Evolutionary conservation across 148 eudicot species (phyloP), one percentile per base, ranked within the genome.

Genomic region (Diospyros lotus): DNA sequence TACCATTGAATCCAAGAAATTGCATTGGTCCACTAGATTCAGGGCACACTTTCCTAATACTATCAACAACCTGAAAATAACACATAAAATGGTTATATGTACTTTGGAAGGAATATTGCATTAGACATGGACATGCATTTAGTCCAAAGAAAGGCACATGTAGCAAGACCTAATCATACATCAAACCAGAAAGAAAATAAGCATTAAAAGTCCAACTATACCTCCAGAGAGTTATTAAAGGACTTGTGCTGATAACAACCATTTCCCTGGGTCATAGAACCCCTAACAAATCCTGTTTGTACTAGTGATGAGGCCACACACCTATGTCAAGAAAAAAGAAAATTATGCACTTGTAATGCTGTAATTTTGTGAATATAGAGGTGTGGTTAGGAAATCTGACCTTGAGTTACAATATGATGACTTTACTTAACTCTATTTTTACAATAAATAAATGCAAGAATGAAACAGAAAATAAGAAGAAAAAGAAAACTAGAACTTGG

Each of bases 241-340:
- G 97, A 95, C 78, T 91, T 86, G 79, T 95, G 98, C 80, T 89
- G 92, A 79, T 95, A 95, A 81, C 98, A 95, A 81, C 98, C 98
- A 82, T 95, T 95, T 81, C 98, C 98, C 79, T 95, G 98, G 58
- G 90, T 84, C 17, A 86, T 82, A 54, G 98, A 90, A 69, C 96
- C 98, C 77, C 98, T 87, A 43, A 95, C 98, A 77, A 95, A 95
- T 51, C 98, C 98, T 78, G 86, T 88, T 66, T 97, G 97, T 64
- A 95, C 98, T 69, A 95, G 77, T 28, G 97, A 90, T 51, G 98
- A 95, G 72, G 98, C 82, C 98, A 95, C 92, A 77, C 99, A 95
- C 89, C 99, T 95, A 83, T 51, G 82, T 12, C 55, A 79, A n/a
- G 52, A 64, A 53, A 61, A 50, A 61, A 13, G 3, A 14, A 72